Percentiles rank a stretch among this genome's conserved stretches.
Conservation (phyloP, 2,329 filamentous ascomycete genomes). For the Graphiopsis chlorocephala region DNA sequence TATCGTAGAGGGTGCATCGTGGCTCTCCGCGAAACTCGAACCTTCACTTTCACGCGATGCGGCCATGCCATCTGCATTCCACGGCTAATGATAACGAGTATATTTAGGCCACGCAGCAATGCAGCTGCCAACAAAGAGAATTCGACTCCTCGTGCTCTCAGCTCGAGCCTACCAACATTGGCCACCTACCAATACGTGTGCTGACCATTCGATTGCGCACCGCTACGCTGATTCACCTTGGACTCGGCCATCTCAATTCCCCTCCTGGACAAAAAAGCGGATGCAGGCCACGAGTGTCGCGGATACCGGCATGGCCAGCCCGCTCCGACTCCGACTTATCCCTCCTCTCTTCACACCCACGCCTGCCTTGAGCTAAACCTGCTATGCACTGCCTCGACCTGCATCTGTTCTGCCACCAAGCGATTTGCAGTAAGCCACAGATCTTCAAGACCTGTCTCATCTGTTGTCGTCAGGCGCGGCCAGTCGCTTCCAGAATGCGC, state of each 20-base stretch:
- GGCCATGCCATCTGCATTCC: slow-evolving; percentile 5
- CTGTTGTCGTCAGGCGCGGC: slow-evolving; percentile 5
- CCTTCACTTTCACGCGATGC: slow-evolving; percentile 2
- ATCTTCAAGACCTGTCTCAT: slow-evolving; percentile 13
- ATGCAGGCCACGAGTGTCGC: slow-evolving; percentile 8
- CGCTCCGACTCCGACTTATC: slow-evolving; percentile 2
- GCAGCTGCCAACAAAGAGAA: slow-evolving; percentile 13
- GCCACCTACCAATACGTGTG: not conserved
- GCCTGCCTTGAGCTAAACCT: not conserved
- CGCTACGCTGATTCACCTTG: not conserved
- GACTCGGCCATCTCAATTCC: not conserved
- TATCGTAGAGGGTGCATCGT: slow-evolving; percentile 1
- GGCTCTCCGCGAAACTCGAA: slow-evolving; percentile 8
- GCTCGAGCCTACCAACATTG: slow-evolving; percentile 6
- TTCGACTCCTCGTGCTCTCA: not conserved
- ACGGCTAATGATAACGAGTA: not conserved
- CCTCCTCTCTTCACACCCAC: slow-evolving; percentile 4
- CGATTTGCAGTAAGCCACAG: slow-evolving; percentile 5
- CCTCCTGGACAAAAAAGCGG: slow-evolving; percentile 2
- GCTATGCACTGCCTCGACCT: slow-evolving; percentile 5
- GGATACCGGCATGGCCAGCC: slow-evolving; percentile 9
- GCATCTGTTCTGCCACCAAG: slow-evolving; percentile 1
- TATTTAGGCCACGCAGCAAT: slow-evolving; percentile 3
- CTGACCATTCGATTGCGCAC: slow-evolving; percentile 12
- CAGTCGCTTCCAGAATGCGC: slow-evolving; percentile 17